These are phyloP conservation scores for Pugionium dolabratum DNA, from an alignment of 345 rosid genomes.

Conservation along the genomic window DNA sequence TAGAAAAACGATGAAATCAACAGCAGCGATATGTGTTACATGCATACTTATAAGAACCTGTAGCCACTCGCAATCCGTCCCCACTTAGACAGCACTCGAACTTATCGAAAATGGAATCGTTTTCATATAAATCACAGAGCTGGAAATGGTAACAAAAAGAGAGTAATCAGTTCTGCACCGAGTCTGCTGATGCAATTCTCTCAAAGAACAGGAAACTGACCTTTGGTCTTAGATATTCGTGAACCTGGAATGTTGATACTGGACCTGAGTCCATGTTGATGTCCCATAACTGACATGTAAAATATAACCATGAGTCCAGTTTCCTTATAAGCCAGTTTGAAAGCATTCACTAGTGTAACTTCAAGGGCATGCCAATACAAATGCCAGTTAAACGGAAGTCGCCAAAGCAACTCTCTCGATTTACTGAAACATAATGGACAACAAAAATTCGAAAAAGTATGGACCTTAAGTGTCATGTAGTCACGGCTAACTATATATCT, in stretches of 20 bases:
- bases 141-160: constrained; percentile 38
- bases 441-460: not conserved
- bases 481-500: constrained; percentile 89
- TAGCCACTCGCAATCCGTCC: constrained; percentile 83
- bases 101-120: constrained; percentile 66
- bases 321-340: constrained; percentile 14
- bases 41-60: constrained; percentile 89
- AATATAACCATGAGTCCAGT: constrained; percentile 11
- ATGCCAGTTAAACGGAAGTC: constrained; percentile 3
- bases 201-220: constrained; percentile 41
- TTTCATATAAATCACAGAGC: constrained; percentile 77
- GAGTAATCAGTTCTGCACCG: constrained; percentile 1
- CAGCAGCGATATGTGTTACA: not conserved
- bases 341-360: constrained; percentile 4
- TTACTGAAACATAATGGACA: constrained; percentile 13
- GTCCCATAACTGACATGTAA: constrained; percentile 67
- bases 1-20: not conserved
- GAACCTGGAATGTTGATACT: constrained; percentile 90
- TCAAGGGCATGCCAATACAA: constrained; percentile 13
- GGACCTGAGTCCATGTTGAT: constrained; percentile 83
- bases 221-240: constrained; percentile 85
- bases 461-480: constrained; percentile 42
- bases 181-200: constrained; percentile 11
- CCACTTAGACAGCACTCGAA: constrained; percentile 97
- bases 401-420: constrained; percentile 16